Evolutionary conservation across 768 basidiomycete genomes (phyloP), one percentile per base, ranked within the genome.

Genomic region (Xerocomellus intermedius): DNA sequence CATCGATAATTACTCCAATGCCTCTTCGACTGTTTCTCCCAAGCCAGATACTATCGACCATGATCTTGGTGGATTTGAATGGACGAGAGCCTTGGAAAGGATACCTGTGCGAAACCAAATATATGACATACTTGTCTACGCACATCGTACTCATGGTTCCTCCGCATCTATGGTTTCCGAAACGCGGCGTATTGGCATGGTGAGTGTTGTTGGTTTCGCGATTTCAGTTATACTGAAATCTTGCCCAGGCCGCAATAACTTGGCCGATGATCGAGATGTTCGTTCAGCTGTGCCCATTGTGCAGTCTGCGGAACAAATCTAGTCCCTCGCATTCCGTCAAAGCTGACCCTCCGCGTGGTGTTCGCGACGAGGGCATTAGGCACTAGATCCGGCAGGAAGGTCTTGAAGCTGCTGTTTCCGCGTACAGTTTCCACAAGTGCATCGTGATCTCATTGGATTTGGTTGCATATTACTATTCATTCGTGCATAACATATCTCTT

Each of bases 221-320:
- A 46, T 48, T 50, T 33, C n/a, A 10, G n/a, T 32, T 48, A 50
- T 46, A 51, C 42, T 54, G 24, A 55, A 33, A 30, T 55, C 21
- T 55, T 47, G 38, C n/a, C n/a, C 42, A 88, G 86, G 79, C 84
- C 26, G 75, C 75, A 22, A 79, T 88, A 51, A 87, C 86, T 8
- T 88, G 85, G 85, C 83, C 86, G 4, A 88, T 88, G 83, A 77
- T 82, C 6, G 86, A 88, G 65, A 78, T 82, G 36, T 88, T 87
- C 68, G 73, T 78, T 38, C 79, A 78, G 32, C 69, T 86, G 39
- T 88, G 86, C 60, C 86, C 86, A 0, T 55, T 77, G 21, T 80
- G 79, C 69, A 80, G 73, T 55, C 55, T 75, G 45, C 74, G 78
- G 58, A 71, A 67, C 51, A 79, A 79, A 57, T 60, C 67, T 17